Conservation (phyloP, 495 filamentous ascomycete genomes). For the Delitschia confertaspora region DNA sequence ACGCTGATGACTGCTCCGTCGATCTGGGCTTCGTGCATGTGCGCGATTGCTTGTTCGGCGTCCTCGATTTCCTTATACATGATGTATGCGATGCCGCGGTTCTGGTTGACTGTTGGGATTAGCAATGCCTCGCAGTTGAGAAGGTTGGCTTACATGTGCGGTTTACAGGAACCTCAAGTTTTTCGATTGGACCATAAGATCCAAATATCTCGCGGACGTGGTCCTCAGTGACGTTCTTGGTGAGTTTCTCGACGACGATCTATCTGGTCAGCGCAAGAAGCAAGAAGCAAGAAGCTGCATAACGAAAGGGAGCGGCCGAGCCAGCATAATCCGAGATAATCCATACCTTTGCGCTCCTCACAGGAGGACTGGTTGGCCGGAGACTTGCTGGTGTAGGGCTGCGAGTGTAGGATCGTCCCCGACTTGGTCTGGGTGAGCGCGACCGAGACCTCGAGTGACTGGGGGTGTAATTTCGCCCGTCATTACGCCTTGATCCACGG, state of each 20-base stretch:
- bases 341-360: slow-evolving; percentile 52
- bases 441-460: slow-evolving; percentile 25
- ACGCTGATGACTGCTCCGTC: slow-evolving; percentile 84
- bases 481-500: slow-evolving; percentile 16
- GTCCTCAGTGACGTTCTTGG: slow-evolving; percentile 83
- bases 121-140: not conserved
- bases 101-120: slow-evolving; percentile 60
- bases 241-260: slow-evolving; percentile 94
- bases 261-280: slow-evolving; percentile 33
- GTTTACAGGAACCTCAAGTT: slow-evolving; percentile 84
- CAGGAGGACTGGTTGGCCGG: slow-evolving; percentile 19
- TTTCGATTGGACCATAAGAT: slow-evolving; percentile 73
- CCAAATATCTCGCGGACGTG: slow-evolving; percentile 92
- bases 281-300: not conserved
- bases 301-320: not conserved
- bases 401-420: slow-evolving; percentile 40
- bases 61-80: slow-evolving; percentile 67
- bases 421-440: slow-evolving; percentile 20
- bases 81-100: slow-evolving; percentile 92
- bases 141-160: slow-evolving; percentile 54
- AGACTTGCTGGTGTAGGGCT: slow-evolving; percentile 36
- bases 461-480: slow-evolving; percentile 41
- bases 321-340: not conserved
- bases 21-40: slow-evolving; percentile 97
- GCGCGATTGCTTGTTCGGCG: slow-evolving; percentile 81